phyloP scores from a whole-genome alignment of 164 flowering plant genomes.

The Dillenia turbinata region DNA sequence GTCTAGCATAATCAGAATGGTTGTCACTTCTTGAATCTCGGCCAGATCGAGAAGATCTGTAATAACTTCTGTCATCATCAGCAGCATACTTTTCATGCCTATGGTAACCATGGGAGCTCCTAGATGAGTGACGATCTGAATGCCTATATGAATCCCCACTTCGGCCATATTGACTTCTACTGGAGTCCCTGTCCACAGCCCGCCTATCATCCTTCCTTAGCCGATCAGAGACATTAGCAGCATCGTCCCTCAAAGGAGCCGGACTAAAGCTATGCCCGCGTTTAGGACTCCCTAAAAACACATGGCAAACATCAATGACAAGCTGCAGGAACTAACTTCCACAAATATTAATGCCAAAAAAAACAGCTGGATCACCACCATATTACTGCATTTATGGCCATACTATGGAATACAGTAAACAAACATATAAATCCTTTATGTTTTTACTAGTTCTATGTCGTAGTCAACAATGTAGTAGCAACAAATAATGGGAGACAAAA shows the following conservation, averaged over 20 bases:
- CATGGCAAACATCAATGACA: slow-evolving; percentile 1
- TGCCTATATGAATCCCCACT: slow-evolving; percentile 40
- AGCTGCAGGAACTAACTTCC: no score
- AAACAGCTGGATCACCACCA: no score
- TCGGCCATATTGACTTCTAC: slow-evolving; percentile 35
- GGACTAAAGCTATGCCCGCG: slow-evolving; percentile 41
- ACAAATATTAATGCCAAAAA: no score
- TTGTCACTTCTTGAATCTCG: slow-evolving; percentile 38
- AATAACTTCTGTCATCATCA: slow-evolving; percentile 43
- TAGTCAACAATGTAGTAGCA: no score
- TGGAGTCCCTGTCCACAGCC: slow-evolving; percentile 36
- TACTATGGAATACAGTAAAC: no score
- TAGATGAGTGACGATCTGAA: slow-evolving; percentile 48
- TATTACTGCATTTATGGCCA: no score
- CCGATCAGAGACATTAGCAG: slow-evolving; percentile 24
- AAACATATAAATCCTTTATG: no score
- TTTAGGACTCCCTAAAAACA: slow-evolving; percentile 55
- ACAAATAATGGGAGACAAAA: no score
- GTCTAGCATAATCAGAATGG: slow-evolving; percentile 32
- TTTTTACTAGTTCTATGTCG: no score
- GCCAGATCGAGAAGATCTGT: slow-evolving; percentile 42
- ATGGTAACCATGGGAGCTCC: slow-evolving; percentile 38
- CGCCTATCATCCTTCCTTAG: slow-evolving; percentile 38
- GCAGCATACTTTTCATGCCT: slow-evolving; percentile 49
- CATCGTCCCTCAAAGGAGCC: slow-evolving; percentile 26